Base-by-base conservation (phyloP, 371 early-diverging fungal genomes). In the Gilbertella persicaria region DNA sequence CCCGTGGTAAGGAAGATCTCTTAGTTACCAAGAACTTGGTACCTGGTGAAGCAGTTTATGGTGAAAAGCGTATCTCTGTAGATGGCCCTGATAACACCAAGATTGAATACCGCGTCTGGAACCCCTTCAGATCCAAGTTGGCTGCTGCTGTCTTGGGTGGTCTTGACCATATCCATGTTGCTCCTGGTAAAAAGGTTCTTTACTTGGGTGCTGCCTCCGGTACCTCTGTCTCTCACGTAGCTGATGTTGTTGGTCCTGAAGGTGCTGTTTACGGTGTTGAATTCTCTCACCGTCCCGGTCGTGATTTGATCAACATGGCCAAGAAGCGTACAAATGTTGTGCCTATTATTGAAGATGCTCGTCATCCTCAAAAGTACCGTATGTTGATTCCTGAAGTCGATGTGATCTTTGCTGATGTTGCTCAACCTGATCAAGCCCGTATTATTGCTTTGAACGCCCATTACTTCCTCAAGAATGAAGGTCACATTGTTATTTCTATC, bases 321-420 rank as follows among this genome's bases (percentile, higher is more conserved):
- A 99, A 99, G 90, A 99, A 99, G 88, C 93, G 99, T 68, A 96
- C 97, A 62, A 99, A 99, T 80, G 97, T 99, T 51, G 95, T 99
- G 62, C 99, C 99, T 54, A 99, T 99, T 58, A 95, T 99, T 68
- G 99, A 99, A 82, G 99, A 99, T 83, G 99, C 99, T 40, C 95
- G 99, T 72, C 95, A 98, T 75, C 99, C 99, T 52, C 93, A 97
- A 82, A 99, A 98, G 82, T 99, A 99, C 85, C 95, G 99, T 82
- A 99, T 99, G 99, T 85, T 99, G 46, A 96, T 99, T 42, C 94
- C 95, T 39, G 98, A 99, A 95, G 99, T 99, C 28, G 99, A 99
- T 84, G 94, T 94, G 25, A 92, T 99, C 58, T 99, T 99, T 80
- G 99, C 99, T 41, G 99, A 99, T 87, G 99, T 99, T 64, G 99